These are phyloP conservation scores for Actinomortierella ambigua DNA, from an alignment of 371 early-diverging fungal species.

Conservation along the genomic window DNA sequence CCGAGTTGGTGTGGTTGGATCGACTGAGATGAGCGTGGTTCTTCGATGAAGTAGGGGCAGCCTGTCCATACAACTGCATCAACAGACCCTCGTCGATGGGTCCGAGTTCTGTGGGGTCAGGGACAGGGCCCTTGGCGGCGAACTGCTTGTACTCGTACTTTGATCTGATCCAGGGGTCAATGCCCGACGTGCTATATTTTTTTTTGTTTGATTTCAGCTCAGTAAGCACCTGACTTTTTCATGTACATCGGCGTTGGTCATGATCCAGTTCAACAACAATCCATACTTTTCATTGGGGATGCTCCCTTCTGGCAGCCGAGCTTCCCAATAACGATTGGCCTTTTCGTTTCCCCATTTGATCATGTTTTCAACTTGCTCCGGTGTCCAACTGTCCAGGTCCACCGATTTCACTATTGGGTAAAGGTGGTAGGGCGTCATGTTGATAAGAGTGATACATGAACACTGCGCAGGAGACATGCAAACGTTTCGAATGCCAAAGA, in stretches of 20 bases:
- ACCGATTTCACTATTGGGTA: conserved; percentile 74
- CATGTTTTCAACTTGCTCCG: conserved; percentile 85
- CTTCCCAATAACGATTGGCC: conserved; percentile 79
- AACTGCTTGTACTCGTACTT: conserved; percentile 88
- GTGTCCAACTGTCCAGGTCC: conserved; percentile 88
- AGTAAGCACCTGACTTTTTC: too few species aligned
- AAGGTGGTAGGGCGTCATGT: background rate
- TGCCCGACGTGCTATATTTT: conserved; percentile 52
- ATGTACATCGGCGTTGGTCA: conserved; percentile 33
- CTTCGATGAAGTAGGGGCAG: conserved; percentile 20
- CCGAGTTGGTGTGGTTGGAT: conserved; percentile 17
- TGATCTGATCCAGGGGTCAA: conserved; percentile 82
- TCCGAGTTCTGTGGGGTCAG: conserved; percentile 73
- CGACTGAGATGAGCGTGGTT: conserved; percentile 22
- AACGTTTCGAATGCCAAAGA: conserved; percentile 1
- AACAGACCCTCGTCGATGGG: conserved; percentile 48
- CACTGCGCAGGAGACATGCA: background rate
- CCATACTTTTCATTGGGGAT: conserved; percentile 51
- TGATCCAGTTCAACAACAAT: background rate
- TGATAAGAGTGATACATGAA: background rate
- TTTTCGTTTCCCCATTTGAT: conserved; percentile 84
- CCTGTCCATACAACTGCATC: conserved; percentile 27
- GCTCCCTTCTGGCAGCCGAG: conserved; percentile 53
- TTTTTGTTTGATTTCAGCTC: conserved; percentile 19
- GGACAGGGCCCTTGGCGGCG: conserved; percentile 71